Evolutionary conservation across 176 grass and related monocot species (phyloP), one percentile per base, ranked within the genome.

Genomic region (Miscanthus lutarioriparius): DNA sequence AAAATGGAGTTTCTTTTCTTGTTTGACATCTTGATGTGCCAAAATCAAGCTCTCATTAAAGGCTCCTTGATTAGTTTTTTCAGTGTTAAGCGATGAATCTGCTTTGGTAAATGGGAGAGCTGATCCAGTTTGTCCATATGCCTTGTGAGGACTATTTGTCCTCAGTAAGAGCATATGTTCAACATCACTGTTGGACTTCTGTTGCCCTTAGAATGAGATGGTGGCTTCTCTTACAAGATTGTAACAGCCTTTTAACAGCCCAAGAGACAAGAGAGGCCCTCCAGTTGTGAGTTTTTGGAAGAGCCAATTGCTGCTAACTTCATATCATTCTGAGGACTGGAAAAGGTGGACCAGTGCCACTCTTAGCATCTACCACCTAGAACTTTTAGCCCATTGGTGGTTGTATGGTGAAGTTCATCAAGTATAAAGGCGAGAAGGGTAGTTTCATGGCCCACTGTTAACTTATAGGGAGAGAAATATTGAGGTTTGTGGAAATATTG

Each of bases 1-100:
- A 86, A 83, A 83, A 41, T 76, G 75, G 49, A 80, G 35, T 83
- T 90, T 80, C 13, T 80, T 90, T 90, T 80, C 89, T 89, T 89
- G 78, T 81, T 89, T 89, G 88, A 82, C 72, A 70, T 64, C 75
- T 79, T 90, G 89, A 87, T 90, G 74, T 75, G n/a, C 48, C 30
- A 67, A 90, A 90, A 87, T 87, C 84, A 90, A 80, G 84, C 16
- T 80, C 44, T 38, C 26, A 80, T 74, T 87, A 83, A 80, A 80
- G 69, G 62, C 75, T 75, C 1, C 48, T 68, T 64, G 63, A 84
- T 83, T 82, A 70, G 61, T 68, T 59, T 82, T 64, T 90, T 45
- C 59, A 49, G 61, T 90, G 47, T 44, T 80, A 49, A 69, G 62
- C 49, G 80, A 43, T 79, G 68, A 86, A 65, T 80, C 39, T 15